Percentiles rank a stretch among this genome's conserved stretches.
phyloP scores from a whole-genome alignment of 140 eudicot species.

The Flaveria floridana region DNA sequence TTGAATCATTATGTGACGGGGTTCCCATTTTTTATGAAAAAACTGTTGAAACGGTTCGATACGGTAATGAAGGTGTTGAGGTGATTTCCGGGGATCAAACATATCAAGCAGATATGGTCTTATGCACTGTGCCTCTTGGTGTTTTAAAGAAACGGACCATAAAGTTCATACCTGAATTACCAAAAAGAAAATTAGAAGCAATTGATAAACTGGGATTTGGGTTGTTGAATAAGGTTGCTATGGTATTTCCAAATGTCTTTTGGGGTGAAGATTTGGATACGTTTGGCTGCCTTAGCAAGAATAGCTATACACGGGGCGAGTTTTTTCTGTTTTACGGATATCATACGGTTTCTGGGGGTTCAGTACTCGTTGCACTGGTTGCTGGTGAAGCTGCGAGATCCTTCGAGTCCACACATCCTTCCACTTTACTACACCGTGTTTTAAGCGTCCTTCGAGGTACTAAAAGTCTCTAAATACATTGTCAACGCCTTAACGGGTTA shows the following conservation, averaged over 20 bases:
- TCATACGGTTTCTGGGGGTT: conserved; percentile 91
- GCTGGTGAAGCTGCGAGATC: conserved; percentile 90
- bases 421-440: conserved; percentile 69
- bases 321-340: conserved; percentile 83
- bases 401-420: conserved; percentile 61
- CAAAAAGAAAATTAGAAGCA: conserved; percentile 70
- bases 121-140: conserved; percentile 95
- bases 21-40: conserved; percentile 77
- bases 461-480: conserved; percentile 14
- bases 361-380: conserved; percentile 85
- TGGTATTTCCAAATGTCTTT: conserved; percentile 72
- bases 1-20: conserved; percentile 69
- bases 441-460: conserved; percentile 79
- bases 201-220: conserved; percentile 82
- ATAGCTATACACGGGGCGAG: conserved; percentile 62
- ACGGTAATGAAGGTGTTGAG: conserved; percentile 63
- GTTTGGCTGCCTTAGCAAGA: conserved; percentile 67
- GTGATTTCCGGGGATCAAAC: conserved; percentile 65
- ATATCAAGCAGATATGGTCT: conserved; percentile 67
- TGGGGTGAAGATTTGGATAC: conserved; percentile 99
- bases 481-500: not conserved
- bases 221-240: conserved; percentile 89
- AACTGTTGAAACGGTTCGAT: conserved; percentile 56
- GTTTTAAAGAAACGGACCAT: conserved; percentile 59
- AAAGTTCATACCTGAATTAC: conserved; percentile 67